Base-by-base conservation (phyloP, 177 flowering plant genomes). In the Vitis hybrid region DNA sequence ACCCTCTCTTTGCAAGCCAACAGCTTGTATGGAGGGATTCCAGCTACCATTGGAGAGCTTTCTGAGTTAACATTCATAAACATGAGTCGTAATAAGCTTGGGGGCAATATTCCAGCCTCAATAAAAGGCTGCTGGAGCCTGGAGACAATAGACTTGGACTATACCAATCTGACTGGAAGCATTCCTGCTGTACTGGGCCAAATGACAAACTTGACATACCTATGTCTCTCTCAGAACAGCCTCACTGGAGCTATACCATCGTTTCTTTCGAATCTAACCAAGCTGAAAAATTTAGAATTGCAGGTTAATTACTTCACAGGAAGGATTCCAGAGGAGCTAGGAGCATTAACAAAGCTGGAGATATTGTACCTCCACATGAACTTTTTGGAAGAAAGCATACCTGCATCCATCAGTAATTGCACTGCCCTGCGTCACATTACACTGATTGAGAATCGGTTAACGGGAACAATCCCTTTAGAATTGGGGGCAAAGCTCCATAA, bases 391-490 rank as follows among this genome's bases (percentile, higher is more conserved):
- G 66, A 14, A 7, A 63, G 4, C 3, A 63, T 63, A 63, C 66
- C 66, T 6, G 54, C 66, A 3, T 46, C 66, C 5, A 46, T 63
- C 17, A 50, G 24, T n/a, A 63, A 63, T 10, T 63, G 66, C 35
- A 46, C 66, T 63, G 66, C 66, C 49, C 27, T 63, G 27, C 66
- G 30, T 46, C 15, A 46, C 48, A n/a, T 63, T 49, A 11, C 66
- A 3, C 27, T 63, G 54, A 9, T 32, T 32, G 66, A 48, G 54
- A 63, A 63, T 63, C 1, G 7, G 1, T 48, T 63, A 21, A 48
- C 66, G 2, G 27, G 72, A 56, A 21, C 55, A 70, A 70, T 70
- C 19, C 72, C 72, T n/a, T 2, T 11, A 35, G 73, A 70, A 55
- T 58, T 55, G 62, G 67, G 66, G 9, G 40, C 18, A 10, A 66